Base-by-base conservation (phyloP, 1,284 basidiomycete genomes). In the Vanrija sp. region DNA sequence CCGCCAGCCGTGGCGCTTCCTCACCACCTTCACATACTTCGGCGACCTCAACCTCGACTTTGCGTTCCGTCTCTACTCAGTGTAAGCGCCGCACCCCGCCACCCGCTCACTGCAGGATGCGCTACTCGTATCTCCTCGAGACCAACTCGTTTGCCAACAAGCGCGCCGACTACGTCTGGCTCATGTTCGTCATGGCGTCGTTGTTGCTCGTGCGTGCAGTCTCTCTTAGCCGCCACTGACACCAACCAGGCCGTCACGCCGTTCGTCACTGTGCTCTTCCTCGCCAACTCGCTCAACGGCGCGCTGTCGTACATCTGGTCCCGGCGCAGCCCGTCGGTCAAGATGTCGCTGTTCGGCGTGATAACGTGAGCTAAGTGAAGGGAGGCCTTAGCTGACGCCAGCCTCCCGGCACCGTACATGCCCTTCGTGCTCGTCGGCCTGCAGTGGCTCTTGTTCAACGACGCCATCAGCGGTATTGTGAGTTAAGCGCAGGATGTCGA, bases 281-380 rank as follows among this genome's bases (percentile, higher is more conserved):
- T 78, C n/a, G 71, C 75, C 4, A 71, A 71, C 3, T 72, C 73
- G 0, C 67, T 95, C 19, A 91, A 91, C 0, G 95, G 95, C 69
- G 88, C 95, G 3, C 87, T 96, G 3, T 95, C 97, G 47, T 98
- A 98, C 74, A 81, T 98, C 57, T 98, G 96, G 95, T 91, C 92
- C 8, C 81, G 96, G 48, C 81, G 93, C 15, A 96, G 98, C 72
- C 91, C 94, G 1, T 86, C 88, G 28, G 89, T 93, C 5, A 89
- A 91, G n/a, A 89, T 98, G 61, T 93, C 91, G 5, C 82, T 98
- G 25, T 96, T 98, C 67, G 95, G 96, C 3, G 80, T 98, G 28
- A 81, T 98, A 64, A 94, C 91, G 73, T 77, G 51, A 38, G 75
- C 66, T 29, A 15, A n/a, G n/a, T n/a, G n/a, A n/a, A n/a, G n/a